These are phyloP conservation scores for Capsicum rhomboideum DNA, from an alignment of 257 asterid species.

Conservation along the genomic window DNA sequence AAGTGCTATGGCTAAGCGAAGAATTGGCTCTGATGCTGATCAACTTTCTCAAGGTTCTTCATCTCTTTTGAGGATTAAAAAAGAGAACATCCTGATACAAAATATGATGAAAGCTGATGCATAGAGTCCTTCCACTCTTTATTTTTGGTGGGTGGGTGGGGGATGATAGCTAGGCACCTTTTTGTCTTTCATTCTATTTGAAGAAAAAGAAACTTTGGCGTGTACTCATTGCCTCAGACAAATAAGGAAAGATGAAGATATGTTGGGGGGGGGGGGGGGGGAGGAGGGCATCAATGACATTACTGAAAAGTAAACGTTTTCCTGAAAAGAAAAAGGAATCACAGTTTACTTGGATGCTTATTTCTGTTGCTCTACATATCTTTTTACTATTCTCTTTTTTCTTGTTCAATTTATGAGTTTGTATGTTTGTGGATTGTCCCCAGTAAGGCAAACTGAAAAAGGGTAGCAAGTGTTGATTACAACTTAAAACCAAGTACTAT, in stretches of 20 bases:
- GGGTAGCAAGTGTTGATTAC: background rate
- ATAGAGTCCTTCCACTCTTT: background rate
- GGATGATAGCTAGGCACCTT: background rate
- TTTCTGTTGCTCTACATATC: background rate
- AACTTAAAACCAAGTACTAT: background rate
- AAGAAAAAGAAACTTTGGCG: background rate
- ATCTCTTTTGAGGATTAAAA: conserved; percentile 1
- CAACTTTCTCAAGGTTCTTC: background rate
- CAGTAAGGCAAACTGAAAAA: background rate
- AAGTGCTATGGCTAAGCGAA: background rate
- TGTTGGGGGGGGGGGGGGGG: background rate
- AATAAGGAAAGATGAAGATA: background rate
- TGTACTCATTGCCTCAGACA: background rate
- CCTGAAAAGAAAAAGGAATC: conserved; percentile 6
- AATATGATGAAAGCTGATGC: background rate
- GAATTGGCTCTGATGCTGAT: background rate
- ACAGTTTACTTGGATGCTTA: background rate
- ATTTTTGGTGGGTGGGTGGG: background rate
- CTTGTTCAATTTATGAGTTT: background rate
- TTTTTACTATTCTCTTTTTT: background rate
- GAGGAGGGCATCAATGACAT: background rate
- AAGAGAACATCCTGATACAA: background rate
- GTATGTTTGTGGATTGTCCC: background rate
- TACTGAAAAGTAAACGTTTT: background rate
- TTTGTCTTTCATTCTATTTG: background rate